These are phyloP conservation scores for Globisporangium abappressorium DNA, from an alignment of 352 stramenopile species.

Conservation along the genomic window DNA sequence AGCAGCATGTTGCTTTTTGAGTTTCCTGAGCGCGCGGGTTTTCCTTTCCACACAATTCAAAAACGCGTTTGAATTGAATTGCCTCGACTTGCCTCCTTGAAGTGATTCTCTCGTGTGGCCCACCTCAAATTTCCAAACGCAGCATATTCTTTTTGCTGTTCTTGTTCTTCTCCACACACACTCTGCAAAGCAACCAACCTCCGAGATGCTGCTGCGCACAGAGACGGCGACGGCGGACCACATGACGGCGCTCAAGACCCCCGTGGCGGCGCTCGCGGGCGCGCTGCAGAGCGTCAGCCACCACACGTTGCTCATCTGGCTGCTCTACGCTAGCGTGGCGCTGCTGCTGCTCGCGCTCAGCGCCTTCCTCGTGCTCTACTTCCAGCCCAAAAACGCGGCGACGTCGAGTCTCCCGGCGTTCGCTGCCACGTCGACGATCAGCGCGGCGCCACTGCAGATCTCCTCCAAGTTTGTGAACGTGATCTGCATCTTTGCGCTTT, in stretches of 20 bases:
- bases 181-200: not conserved
- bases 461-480: constrained; percentile 68
- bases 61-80: no score
- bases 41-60: not conserved
- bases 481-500: constrained; percentile 70
- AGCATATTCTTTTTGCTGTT: constrained; percentile 1
- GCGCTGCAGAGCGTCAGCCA: constrained; percentile 26
- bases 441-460: constrained; percentile 51
- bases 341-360: constrained; percentile 57
- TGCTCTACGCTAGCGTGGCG: constrained; percentile 62
- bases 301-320: constrained; percentile 47
- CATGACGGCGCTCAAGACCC: constrained; percentile 12
- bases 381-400: constrained; percentile 53
- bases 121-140: not conserved
- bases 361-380: constrained; percentile 52
- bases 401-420: constrained; percentile 54
- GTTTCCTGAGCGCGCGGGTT: not conserved
- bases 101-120: constrained; percentile 10
- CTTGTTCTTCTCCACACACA: not conserved
- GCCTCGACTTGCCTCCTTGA: not conserved
- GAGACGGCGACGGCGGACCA: not conserved
- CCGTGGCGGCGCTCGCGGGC: not conserved
- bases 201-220: constrained; percentile 19
- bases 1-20: constrained; percentile 25
- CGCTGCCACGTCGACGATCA: constrained; percentile 52